Percentiles rank a stretch among this genome's conserved stretches.
phyloP scores from a whole-genome alignment of 1,284 basidiomycete species.

The Boletus semigastroideus region DNA sequence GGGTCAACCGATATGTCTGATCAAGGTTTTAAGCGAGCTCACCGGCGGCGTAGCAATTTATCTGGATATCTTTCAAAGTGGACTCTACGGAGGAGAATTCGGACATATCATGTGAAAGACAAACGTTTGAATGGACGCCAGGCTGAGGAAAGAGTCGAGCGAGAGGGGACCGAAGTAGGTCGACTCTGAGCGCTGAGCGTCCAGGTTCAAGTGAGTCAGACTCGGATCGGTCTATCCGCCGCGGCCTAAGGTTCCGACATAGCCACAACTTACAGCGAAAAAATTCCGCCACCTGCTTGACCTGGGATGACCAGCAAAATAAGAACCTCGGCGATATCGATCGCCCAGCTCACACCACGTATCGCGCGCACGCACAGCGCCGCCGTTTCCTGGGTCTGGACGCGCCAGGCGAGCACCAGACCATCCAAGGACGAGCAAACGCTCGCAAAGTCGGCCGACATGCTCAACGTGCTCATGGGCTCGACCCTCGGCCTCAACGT shows the following conservation, averaged over 20 bases:
- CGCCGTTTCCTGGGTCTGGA: background rate
- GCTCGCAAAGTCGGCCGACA: constrained; percentile 21
- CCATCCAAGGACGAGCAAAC: constrained; percentile 24
- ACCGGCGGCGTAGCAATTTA: background rate
- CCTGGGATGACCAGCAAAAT: constrained; percentile 9
- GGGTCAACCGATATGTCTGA: background rate
- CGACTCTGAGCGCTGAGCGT: background rate
- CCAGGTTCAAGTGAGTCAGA: no score
- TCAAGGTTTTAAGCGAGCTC: background rate
- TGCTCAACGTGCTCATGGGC: constrained; percentile 22
- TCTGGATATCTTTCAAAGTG: background rate
- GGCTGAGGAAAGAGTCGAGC: background rate
- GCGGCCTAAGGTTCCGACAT: background rate
- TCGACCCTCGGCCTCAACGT: constrained; percentile 16
- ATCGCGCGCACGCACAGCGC: background rate
- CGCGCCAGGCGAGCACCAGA: constrained; percentile 16
- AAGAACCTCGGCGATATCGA: background rate
- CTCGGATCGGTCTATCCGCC: no score
- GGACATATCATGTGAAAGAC: background rate
- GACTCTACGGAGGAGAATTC: constrained; percentile 1
- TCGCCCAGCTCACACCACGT: constrained; percentile 2
- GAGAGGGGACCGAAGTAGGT: background rate
- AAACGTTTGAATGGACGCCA: background rate
- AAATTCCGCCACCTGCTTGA: constrained; percentile 14
- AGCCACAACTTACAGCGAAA: background rate